Evolutionary conservation across 805 yeast genomes (phyloP), one percentile per base, ranked within the genome.

Genomic region (Schwanniomyces yamadae): DNA sequence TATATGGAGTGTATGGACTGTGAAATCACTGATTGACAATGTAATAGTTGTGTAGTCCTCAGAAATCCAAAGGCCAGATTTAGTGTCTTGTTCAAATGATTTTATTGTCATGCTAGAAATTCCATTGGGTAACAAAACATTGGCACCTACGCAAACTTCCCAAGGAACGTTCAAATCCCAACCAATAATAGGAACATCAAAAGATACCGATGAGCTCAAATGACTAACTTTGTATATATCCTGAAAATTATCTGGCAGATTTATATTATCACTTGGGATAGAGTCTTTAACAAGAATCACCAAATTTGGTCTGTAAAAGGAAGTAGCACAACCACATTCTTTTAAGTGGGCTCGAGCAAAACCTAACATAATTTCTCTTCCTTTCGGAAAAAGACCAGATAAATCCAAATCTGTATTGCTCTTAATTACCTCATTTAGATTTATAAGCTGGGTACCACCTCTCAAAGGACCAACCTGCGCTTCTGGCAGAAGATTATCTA

Each of bases 231-330:
- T 58, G 46, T 46, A 57, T 21, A 11, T 15, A 4, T n/a, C 17
- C 19, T 4, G 17, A 24, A 10, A 9, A 12, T 7, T 28, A 8
- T 18, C 31, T 11, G 9, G 12, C 5, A 15, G 7, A 12, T 28
- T 8, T n/a, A 18, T 15, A n/a, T 4, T 11, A 10, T 18, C 25
- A 15, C 12, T 31, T 12, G 8, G 10, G 21, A 35, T 24, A 6
- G 29, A 16, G 17, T 54, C 55, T 37, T 41, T 50, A 11, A 44
- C 48, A 4, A 55, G 36, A 4, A 65, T 52, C 7, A 63, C 65
- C 36, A 67, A 34, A 41, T 67, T 67, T 11, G 72, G 72, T 24
- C 73, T 46, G 43, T 66, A 66, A 50, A 65, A 54, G 16, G 50
- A 51, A n/a, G 41, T 39, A 10, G 70, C 69, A 46, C 73, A 67